These are phyloP conservation scores for Ophiorrhiza pumila DNA, from an alignment of 257 asterid species.

Conservation along the genomic window DNA sequence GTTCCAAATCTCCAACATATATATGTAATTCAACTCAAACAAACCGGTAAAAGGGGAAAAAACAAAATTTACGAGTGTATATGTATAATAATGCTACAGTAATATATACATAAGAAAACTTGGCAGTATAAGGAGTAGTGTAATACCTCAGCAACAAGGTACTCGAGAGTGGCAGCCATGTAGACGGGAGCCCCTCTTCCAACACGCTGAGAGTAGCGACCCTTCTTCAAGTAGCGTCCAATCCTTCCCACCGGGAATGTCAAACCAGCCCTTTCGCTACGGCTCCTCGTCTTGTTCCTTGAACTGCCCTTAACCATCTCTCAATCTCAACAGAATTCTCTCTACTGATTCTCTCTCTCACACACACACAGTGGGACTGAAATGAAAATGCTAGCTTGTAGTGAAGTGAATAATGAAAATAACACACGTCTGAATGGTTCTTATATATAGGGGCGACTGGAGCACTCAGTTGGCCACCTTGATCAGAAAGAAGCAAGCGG, in stretches of 20 bases:
- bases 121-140: too few species aligned
- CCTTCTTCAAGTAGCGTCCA: slow-evolving; percentile 32
- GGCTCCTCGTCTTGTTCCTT: too few species aligned
- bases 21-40: background rate
- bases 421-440: background rate
- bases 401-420: background rate
- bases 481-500: too few species aligned
- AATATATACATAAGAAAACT: too few species aligned
- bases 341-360: too few species aligned
- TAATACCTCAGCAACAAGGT: slow-evolving; percentile 37
- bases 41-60: background rate
- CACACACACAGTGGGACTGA: too few species aligned
- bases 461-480: too few species aligned
- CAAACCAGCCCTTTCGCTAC: slow-evolving; percentile 32
- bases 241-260: slow-evolving; percentile 39
- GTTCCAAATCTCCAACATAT: background rate
- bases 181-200: slow-evolving; percentile 34
- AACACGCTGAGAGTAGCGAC: slow-evolving; percentile 28
- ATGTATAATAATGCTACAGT: too few species aligned
- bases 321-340: slow-evolving; percentile 1
- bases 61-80: too few species aligned
- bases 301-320: too few species aligned
- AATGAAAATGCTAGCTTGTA: background rate
- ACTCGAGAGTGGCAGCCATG: slow-evolving; percentile 33
- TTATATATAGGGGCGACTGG: background rate